Evolutionary conservation across 371 early-diverging fungal genomes (phyloP).

Genomic region (Haplosporangium sp.): DNA sequence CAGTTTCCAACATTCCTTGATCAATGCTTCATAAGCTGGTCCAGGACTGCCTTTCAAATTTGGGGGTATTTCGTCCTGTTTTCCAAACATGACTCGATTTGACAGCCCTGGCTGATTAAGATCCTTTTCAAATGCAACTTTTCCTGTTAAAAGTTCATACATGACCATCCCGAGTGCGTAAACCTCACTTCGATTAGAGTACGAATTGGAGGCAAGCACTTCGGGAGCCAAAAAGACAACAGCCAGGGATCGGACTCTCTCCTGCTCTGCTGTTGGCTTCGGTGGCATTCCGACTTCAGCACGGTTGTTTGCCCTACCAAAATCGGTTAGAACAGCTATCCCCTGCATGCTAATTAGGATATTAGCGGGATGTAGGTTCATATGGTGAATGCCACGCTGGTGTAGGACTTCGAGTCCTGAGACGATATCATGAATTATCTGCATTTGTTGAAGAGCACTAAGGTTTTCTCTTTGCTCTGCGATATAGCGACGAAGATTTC

Average conservation of each 20-base stretch:
- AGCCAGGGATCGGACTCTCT: conserved; percentile 36
- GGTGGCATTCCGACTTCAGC: conserved; percentile 51
- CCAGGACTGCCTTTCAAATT: conserved; percentile 36
- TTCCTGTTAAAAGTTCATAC: conserved; percentile 49
- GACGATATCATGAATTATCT: conserved; percentile 47
- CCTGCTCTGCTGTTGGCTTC: conserved; percentile 35
- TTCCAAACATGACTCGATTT: conserved; percentile 48
- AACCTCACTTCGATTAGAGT: conserved; percentile 44
- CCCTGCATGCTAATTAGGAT: conserved; percentile 38
- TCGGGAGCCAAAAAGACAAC: conserved; percentile 49
- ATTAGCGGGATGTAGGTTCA: conserved; percentile 50
- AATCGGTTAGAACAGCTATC: conserved; percentile 42
- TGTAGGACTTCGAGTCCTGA: conserved; percentile 47
- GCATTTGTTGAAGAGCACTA: conserved; percentile 38
- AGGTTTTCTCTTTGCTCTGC: conserved; percentile 32
- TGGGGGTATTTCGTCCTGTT: conserved; percentile 36
- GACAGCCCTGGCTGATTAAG: conserved; percentile 35
- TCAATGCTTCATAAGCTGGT: conserved; percentile 36
- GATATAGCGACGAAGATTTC: conserved; percentile 49
- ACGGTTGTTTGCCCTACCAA: conserved; percentile 36
- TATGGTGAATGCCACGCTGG: conserved; percentile 39
- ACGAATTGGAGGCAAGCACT: conserved; percentile 39
- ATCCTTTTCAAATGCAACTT: conserved; percentile 43
- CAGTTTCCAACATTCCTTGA: conserved; percentile 49
- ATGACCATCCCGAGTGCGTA: conserved; percentile 55